These are phyloP conservation scores for Powellomyces hirtus DNA, from an alignment of 192 early-diverging fungal genomes.

Conservation along the genomic window DNA sequence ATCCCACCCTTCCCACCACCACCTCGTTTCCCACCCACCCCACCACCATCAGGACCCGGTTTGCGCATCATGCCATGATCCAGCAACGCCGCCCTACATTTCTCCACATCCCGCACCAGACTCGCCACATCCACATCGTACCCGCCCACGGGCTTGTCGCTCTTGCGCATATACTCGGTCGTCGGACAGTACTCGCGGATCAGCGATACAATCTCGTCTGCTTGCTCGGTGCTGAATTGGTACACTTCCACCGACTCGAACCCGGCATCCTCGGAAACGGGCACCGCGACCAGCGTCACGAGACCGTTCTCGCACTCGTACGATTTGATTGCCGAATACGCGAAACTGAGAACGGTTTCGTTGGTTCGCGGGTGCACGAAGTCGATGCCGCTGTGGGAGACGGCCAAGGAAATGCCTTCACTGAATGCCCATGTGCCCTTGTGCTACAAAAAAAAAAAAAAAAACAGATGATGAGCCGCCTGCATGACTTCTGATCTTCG, in stretches of 20 bases:
- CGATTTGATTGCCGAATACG: slow-evolving; percentile 34
- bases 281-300: slow-evolving; percentile 29
- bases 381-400: slow-evolving; percentile 42
- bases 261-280: slow-evolving; percentile 20
- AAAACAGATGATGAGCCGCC: neutral
- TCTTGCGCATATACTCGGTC: slow-evolving; percentile 33
- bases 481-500: neutral
- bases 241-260: slow-evolving; percentile 41
- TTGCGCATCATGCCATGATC: slow-evolving; percentile 34
- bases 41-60: slow-evolving; percentile 42
- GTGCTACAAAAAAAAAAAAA: too few species aligned
- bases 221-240: slow-evolving; percentile 36
- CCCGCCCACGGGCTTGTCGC: neutral
- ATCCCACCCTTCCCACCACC: slow-evolving; percentile 1
- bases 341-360: slow-evolving; percentile 40
- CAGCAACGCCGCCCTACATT: slow-evolving; percentile 22
- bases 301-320: slow-evolving; percentile 30
- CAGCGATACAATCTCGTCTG: slow-evolving; percentile 47
- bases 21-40: neutral
- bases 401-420: slow-evolving; percentile 46
- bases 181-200: slow-evolving; percentile 47
- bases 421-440: slow-evolving; percentile 43
- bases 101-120: slow-evolving; percentile 36
- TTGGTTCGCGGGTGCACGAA: slow-evolving; percentile 44
- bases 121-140: slow-evolving; percentile 27